These are phyloP conservation scores for Echinochloa phyllopogon DNA, from an alignment of 176 grass and related monocot genomes.

Conservation along the genomic window DNA sequence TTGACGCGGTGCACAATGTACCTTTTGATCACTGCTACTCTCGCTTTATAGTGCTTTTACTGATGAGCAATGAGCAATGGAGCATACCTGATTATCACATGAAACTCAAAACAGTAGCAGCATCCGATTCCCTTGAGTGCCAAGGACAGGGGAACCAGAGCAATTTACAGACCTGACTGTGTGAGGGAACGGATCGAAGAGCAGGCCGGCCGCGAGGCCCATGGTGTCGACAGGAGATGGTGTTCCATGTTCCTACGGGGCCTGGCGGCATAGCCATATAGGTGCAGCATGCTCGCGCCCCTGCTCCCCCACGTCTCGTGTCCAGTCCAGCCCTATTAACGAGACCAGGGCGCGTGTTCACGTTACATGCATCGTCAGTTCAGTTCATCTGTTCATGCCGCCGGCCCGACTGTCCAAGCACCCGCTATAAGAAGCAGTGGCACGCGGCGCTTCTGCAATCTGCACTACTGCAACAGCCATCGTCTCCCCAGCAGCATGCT, in stretches of 20 bases:
- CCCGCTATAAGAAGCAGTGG: background rate
- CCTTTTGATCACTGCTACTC: no score
- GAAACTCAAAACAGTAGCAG: background rate
- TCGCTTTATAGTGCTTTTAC: no score
- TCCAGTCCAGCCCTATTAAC: background rate
- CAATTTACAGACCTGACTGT: background rate
- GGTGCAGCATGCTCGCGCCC: background rate
- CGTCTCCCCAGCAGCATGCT: background rate
- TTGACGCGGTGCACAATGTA: no score
- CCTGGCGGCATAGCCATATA: background rate
- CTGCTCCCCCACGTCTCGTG: conserved; percentile 7
- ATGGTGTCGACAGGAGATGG: conserved; percentile 7
- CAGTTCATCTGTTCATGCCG: background rate
- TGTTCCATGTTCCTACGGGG: conserved; percentile 15
- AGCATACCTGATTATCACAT: background rate
- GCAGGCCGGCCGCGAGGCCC: background rate
- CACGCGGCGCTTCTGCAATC: background rate
- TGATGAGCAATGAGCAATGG: no score
- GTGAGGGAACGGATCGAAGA: background rate
- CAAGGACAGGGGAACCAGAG: background rate
- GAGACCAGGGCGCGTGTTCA: background rate
- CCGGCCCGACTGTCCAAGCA: background rate
- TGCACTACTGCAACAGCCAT: background rate
- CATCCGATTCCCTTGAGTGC: no score
- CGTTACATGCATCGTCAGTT: background rate